A percentile compares a stretch with the other conserved stretches of the same genome.
phyloP scores from a whole-genome alignment of 352 stramenopile genomes.

The Bremia lactucae region DNA sequence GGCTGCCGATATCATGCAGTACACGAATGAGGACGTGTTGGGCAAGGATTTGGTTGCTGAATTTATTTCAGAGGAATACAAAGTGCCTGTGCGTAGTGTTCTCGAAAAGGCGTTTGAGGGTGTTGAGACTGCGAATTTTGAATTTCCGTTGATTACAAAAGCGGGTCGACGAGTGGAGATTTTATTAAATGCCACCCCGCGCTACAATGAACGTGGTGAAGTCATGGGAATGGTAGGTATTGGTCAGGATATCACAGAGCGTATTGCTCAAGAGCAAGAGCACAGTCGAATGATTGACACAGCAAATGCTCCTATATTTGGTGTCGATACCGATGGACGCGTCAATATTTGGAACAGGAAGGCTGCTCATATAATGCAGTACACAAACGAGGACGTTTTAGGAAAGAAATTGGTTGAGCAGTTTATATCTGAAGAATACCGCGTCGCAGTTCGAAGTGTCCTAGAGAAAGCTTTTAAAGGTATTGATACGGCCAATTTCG shows the following conservation, averaged over 20 bases:
- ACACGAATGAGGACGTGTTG: conserved; percentile 31
- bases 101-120: conserved; percentile 21
- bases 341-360: conserved; percentile 78
- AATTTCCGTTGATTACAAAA: no score
- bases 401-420: conserved; percentile 27
- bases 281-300: conserved; percentile 61
- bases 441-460: conserved; percentile 24
- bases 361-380: conserved; percentile 36
- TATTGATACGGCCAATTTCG: conserved; percentile 17
- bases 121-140: background rate
- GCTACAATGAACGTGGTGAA: background rate
- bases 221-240: no score
- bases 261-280: no score
- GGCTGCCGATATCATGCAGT: conserved; percentile 39
- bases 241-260: no score
- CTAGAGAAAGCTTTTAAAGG: conserved; percentile 34
- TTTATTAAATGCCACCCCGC: background rate
- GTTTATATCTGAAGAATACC: conserved; percentile 43
- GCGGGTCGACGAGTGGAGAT: background rate
- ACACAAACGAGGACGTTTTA: conserved; percentile 25
- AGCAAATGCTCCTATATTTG: conserved; percentile 84
- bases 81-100: conserved; percentile 2
- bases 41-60: conserved; percentile 18
- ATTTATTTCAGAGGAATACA: conserved; percentile 10
- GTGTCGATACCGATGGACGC: conserved; percentile 35